Evolutionary conservation across 2,329 filamentous ascomycete genomes (phyloP), one percentile per base, ranked within the genome.

Genomic region (Sporothrix inflata): DNA sequence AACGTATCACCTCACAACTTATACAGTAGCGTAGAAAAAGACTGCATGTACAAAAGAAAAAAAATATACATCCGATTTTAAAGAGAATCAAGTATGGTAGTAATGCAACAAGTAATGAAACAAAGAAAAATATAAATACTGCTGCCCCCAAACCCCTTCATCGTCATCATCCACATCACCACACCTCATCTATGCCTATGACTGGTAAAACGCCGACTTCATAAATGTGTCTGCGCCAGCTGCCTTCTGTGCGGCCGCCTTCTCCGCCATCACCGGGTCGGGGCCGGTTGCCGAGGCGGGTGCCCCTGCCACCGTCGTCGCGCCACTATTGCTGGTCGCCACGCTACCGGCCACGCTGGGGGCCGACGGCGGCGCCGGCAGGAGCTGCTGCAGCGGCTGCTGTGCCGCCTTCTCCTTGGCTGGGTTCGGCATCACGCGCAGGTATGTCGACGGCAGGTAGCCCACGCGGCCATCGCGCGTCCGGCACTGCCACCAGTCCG

Each of bases 401-500:
- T 68, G 71, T 0, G 61, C 40, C 4, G 57, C 57, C 49, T 47
- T 45, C 21, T 60, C 53, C 60, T 63, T 65, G 21, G 72, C 84
- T 0, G 88, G 85, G 68, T 86, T 83, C 77, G 86, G 85, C 34
- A 89, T 84, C 66, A 96, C 88, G 82, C 97, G 94, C 38, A 99
- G 87, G 78, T 98, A 99, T 1, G 94, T 94, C 1, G 91, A 90
- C 1, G 97, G 96, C 6, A 99, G 86, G 79, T 98, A 99, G 8
- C 96, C 96, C 77, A 97, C 91, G 34, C 94, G 88, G 61, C 94
- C 94, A 79, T 98, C 94, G 74, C 96, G 88, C 16, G 95, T 92
- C 71, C 96, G 89, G 82, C 97, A 99, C 76, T 92, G 90, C 96
- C 96, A 99, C 96, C 96, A 99, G 79, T 99, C 95, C 69, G 92